phyloP scores from a whole-genome alignment of 345 rosid genomes.

The Gossypium rotundifolium region DNA sequence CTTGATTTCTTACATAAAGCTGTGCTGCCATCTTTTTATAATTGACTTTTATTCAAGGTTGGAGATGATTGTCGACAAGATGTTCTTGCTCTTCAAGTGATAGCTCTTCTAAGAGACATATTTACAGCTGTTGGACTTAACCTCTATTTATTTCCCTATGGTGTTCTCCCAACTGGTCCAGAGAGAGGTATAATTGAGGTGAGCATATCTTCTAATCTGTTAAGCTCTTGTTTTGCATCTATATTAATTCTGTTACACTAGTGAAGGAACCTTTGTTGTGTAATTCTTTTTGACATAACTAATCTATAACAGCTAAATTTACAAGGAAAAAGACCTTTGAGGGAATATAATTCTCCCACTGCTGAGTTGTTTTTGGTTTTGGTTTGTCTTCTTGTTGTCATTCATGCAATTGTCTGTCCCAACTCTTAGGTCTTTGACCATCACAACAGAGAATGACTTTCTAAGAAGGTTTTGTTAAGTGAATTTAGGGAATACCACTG shows the following conservation, averaged over 20 bases:
- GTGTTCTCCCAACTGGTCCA: constrained; percentile 97
- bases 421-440: not conserved
- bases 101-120: constrained; percentile 85
- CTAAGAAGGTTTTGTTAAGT: not conserved
- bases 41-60: constrained; percentile 45
- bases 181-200: constrained; percentile 98
- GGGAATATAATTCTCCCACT: not conserved
- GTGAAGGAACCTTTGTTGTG: not conserved
- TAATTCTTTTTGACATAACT: not conserved
- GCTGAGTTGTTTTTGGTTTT: not conserved
- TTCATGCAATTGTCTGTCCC: not conserved
- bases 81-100: constrained; percentile 98
- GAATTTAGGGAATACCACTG: not conserved
- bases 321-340: not conserved
- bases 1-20: not conserved
- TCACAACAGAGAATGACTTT: not conserved
- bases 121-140: constrained; percentile 82
- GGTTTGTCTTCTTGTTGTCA: not conserved
- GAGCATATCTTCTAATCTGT: constrained; percentile 12
- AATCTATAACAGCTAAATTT: not conserved
- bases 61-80: constrained; percentile 99
- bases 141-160: constrained; percentile 91
- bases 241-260: not conserved
- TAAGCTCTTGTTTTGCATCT: not conserved
- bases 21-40: not conserved